phyloP scores from a whole-genome alignment of 2,329 filamentous ascomycete genomes.

The Hypoxylon rubiginosum region DNA sequence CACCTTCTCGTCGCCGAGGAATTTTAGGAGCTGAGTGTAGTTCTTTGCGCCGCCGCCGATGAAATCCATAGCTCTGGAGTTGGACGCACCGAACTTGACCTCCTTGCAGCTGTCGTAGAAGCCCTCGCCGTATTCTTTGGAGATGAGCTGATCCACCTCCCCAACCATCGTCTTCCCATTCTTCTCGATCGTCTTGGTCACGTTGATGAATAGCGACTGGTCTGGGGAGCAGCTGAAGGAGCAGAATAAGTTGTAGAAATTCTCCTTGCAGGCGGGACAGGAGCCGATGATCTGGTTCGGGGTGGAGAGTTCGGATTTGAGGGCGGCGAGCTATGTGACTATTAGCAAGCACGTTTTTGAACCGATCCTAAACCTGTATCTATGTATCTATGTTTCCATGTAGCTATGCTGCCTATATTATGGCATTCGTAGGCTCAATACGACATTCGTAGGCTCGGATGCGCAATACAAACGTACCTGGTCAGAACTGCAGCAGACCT shows the following conservation, averaged over 20 bases:
- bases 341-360: slow-evolving; percentile 31
- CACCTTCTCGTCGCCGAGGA: slow-evolving; percentile 90
- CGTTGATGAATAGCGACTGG: slow-evolving; percentile 94
- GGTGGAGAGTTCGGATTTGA: slow-evolving; percentile 87
- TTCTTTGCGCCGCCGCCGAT: slow-evolving; percentile 96
- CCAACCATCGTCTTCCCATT: slow-evolving; percentile 74
- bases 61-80: slow-evolving; percentile 92
- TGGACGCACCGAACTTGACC: slow-evolving; percentile 96
- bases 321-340: slow-evolving; percentile 74
- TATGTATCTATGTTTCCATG: background rate
- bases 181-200: slow-evolving; percentile 79
- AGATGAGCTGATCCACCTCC: slow-evolving; percentile 90
- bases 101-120: slow-evolving; percentile 99
- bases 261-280: slow-evolving; percentile 96
- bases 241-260: slow-evolving; percentile 99
- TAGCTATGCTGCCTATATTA: slow-evolving; percentile 5
- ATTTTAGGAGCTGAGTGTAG: slow-evolving; percentile 88
- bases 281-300: slow-evolving; percentile 91
- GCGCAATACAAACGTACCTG: slow-evolving; percentile 69
- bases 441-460: background rate
- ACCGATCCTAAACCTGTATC: slow-evolving; percentile 1
- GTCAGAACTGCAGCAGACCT: slow-evolving; percentile 85
- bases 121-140: slow-evolving; percentile 83
- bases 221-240: slow-evolving; percentile 98
- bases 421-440: background rate